phyloP scores from a whole-genome alignment of 495 filamentous ascomycete genomes.

The Aspergillus baeticus region DNA sequence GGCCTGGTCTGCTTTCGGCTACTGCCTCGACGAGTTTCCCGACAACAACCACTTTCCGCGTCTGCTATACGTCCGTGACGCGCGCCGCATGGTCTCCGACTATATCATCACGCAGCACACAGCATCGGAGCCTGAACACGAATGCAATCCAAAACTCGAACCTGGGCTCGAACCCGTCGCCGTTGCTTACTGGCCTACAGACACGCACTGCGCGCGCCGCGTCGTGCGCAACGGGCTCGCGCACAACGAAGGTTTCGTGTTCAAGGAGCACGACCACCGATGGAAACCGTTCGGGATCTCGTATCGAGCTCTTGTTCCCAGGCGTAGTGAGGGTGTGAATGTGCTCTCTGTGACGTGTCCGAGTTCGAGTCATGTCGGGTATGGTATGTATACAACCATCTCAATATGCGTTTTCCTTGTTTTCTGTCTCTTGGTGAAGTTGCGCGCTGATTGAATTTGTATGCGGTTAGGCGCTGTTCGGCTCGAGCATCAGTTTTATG shows the following conservation, averaged over 20 bases:
- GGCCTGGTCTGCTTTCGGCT: neutral
- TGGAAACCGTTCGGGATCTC: neutral
- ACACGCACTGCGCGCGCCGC: neutral
- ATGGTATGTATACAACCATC: neutral
- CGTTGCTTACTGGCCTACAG: neutral
- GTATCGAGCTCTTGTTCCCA: neutral
- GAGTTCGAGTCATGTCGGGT: neutral
- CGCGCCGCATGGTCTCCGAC: neutral
- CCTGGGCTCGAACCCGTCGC: neutral
- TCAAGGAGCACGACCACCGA: neutral
- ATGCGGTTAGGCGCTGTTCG: neutral
- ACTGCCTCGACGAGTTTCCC: neutral
- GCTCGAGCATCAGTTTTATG: neutral
- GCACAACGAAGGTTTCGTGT: neutral
- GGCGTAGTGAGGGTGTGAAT: neutral
- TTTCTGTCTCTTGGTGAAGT: no score
- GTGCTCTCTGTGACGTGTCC: neutral
- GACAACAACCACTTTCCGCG: slow-evolving; percentile 1
- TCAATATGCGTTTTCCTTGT: neutral
- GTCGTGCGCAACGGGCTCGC: neutral
- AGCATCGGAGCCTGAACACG: neutral
- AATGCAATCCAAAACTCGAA: neutral
- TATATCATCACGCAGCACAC: slow-evolving; percentile 1
- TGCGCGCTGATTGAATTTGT: no score
- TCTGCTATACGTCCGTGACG: neutral